Base-by-base conservation (phyloP, 805 yeast species). In the Debaryomyces prosopidis region DNA sequence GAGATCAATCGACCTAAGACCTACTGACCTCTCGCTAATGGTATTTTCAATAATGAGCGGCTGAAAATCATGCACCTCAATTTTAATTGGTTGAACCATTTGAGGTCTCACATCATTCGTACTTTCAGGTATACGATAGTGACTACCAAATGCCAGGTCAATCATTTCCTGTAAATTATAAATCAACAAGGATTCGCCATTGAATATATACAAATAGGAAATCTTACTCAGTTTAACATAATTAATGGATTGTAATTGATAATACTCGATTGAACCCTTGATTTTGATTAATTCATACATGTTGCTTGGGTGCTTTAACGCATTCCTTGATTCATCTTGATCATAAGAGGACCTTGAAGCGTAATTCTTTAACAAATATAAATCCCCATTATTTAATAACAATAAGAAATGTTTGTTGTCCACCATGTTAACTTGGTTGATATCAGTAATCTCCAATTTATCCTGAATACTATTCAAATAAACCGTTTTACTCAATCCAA, bases 321-420 rank as follows among this genome's bases (percentile, higher is more conserved):
- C 46, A 23, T 10, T 10, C 19, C 42, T 41, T 18, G 43, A 30
- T 6, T 53, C 46, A 14, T 23, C 37, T 15, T 18, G 16, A 12
- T 17, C 15, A 34, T 31, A 41, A 3, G 39, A 17, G 18, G n/a
- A 15, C 19, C 36, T 31, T 27, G 28, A 47, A 31, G 42, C 46
- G 42, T 68, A 69, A 45, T 66, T 68, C 36, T 67, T 69, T 40
- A 72, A 55, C 3, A 72, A 53, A 45, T 51, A 69, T 8, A 71
- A 57, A 12, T 72, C 77, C 7, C 77, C 77, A n/a, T 63, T 62
- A 36, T 51, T 55, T 28, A 71, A 50, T 23, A 72, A 50, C 34
- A 73, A 63, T 33, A 71, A 48, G 41, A 71, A 68, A 47, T 73
- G 73, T 31, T 54, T 52, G 19, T 57, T 53, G 7, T 58, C 55